A percentile compares a stretch with the other conserved stretches of the same genome.
phyloP scores from a whole-genome alignment of 495 filamentous ascomycete genomes.

The Penicillium taxi region DNA sequence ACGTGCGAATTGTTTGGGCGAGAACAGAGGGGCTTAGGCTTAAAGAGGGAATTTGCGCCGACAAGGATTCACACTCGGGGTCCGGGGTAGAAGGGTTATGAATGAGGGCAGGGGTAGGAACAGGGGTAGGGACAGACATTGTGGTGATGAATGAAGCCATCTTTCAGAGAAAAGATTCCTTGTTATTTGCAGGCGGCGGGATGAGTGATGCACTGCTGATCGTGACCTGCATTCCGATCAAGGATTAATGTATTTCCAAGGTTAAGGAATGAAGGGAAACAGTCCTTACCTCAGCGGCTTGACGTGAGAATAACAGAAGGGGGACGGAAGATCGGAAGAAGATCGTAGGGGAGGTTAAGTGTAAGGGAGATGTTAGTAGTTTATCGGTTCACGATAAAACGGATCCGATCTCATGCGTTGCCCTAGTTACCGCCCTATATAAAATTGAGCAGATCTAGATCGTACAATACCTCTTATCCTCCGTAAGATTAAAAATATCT shows the following conservation, averaged over 20 bases:
- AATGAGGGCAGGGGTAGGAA: conserved; percentile 26
- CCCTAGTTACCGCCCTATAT: conserved; percentile 19
- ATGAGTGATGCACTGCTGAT: conserved; percentile 19
- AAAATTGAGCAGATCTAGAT: no score
- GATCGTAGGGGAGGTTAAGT: no score
- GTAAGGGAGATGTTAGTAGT: no score
- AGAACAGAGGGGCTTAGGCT: conserved; percentile 19
- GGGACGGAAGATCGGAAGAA: no score
- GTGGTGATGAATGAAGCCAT: conserved; percentile 66
- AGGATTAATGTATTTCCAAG: no score
- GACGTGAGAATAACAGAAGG: no score
- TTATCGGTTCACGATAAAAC: no score
- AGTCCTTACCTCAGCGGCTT: conserved; percentile 4
- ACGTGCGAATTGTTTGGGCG: conserved; percentile 28
- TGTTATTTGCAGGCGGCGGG: conserved; percentile 13
- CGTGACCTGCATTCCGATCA: conserved; percentile 23
- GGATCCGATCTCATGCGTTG: conserved; percentile 13
- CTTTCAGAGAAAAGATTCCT: conserved; percentile 10
- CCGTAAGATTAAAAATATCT: no score
- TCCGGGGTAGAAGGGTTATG: conserved; percentile 27
- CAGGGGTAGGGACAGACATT: conserved; percentile 52
- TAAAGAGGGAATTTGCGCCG: conserved; percentile 9
- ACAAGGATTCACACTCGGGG: conserved; percentile 17
- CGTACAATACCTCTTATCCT: no score
- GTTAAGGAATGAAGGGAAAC: background rate